Base-by-base conservation (phyloP, 768 basidiomycete species). In the Suillus tomentosus region DNA sequence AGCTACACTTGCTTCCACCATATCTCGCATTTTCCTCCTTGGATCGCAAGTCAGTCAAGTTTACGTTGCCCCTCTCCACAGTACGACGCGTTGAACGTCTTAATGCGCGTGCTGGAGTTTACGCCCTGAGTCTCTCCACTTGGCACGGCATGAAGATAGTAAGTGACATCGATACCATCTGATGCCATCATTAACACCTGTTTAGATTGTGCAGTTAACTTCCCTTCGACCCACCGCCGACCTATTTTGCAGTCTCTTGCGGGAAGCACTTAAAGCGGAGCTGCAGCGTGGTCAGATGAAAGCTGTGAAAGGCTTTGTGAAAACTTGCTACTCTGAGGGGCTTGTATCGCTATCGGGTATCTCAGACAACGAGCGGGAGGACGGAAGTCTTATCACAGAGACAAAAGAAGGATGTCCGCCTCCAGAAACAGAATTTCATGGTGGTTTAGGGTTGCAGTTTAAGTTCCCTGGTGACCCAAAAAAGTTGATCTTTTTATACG, bases 81-180 rank as follows among this genome's bases (percentile, higher is more conserved):
- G 87, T 99, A 69, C 86, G 97, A 60, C 82, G 97, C 62, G 97
- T 99, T 24, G 97, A 99, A 78, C 81, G 95, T 56, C 83, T 98
- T 60, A 97, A 96, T 74, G 91, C 95, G 13, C 87, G 95, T 15
- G 92, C 95, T 36, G 97, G 97, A 6, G 90, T 97, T 43, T 98
- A 98, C 74, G 96, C 96, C n/a, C 84, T 99, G 37, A 95, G 94
- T 70, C 79, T 99, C 22, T 85, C 88, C n/a, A 87, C 92, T 60
- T 98, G 95, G 93, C 95, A 99, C 74, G 90, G 93, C 42, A 86
- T 92, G 80, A 91, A 96, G 80, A 91, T 98, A 69, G 96, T 96
- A 70, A 62, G 75, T 67, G 63, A 9, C 22, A 5, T 34, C 14
- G 22, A n/a, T 5, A 43, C 60, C 31, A 19, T 57, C 24, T 24